These are phyloP conservation scores for Turritis glabra DNA, from an alignment of 345 rosid genomes.

Conservation along the genomic window DNA sequence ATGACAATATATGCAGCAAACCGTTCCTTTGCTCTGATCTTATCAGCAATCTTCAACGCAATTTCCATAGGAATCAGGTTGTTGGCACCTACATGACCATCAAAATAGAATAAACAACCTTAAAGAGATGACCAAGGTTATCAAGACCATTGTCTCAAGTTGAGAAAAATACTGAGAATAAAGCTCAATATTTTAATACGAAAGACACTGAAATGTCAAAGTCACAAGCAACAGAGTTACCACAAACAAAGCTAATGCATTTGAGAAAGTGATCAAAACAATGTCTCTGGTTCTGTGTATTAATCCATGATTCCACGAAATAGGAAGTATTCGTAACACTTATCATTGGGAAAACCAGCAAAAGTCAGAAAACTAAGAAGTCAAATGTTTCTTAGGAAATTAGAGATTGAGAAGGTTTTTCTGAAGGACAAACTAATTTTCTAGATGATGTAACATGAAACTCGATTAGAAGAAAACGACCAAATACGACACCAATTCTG, in stretches of 20 bases:
- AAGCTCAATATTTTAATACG: background rate
- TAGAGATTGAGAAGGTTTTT: background rate
- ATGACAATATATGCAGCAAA: constrained; percentile 90
- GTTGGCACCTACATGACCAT: constrained; percentile 68
- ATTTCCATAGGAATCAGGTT: constrained; percentile 97
- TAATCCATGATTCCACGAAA: background rate
- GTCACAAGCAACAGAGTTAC: background rate
- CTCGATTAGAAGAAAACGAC: background rate
- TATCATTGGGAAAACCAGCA: background rate
- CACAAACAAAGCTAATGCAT: background rate
- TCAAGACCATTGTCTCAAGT: background rate
- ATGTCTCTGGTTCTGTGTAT: background rate
- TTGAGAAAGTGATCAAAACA: background rate
- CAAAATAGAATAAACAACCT: background rate
- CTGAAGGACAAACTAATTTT: background rate
- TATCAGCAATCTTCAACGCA: constrained; percentile 84
- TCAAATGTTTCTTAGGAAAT: background rate
- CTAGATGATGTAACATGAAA: background rate
- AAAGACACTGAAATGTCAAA: background rate
- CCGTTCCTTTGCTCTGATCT: constrained; percentile 85
- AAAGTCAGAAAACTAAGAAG: background rate
- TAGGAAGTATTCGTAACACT: too few species aligned
- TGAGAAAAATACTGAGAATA: background rate
- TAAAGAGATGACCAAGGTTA: background rate
- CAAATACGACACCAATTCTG: background rate